Evolutionary conservation across 345 rosid genomes (phyloP).

Genomic region (Populus euphratica): DNA sequence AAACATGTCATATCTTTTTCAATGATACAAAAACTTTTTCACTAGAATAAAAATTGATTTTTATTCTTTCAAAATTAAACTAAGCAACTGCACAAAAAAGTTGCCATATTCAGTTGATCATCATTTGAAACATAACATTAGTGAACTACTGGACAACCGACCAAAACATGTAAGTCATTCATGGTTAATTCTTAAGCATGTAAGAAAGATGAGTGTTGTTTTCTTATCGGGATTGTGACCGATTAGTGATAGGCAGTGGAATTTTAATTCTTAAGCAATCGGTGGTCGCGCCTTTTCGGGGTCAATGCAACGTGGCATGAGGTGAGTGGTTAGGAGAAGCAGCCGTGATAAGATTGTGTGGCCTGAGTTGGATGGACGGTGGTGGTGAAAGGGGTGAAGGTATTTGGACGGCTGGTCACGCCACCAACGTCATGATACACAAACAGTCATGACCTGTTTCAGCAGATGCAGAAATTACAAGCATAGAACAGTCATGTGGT

Average conservation of each 20-base stretch:
- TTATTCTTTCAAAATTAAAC: too few species aligned
- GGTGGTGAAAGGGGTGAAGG: neutral
- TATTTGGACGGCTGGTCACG: slow-evolving; percentile 21
- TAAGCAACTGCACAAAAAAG: too few species aligned
- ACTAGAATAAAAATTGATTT: too few species aligned
- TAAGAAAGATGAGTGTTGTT: neutral
- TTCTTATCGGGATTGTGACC: neutral
- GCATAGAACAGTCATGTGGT: neutral
- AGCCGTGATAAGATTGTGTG: slow-evolving; percentile 12
- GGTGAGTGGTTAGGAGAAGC: slow-evolving; percentile 12
- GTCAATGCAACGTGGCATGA: slow-evolving; percentile 17
- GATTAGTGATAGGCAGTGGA: neutral
- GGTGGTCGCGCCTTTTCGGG: neutral
- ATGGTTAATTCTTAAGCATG: too few species aligned
- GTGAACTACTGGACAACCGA: neutral
- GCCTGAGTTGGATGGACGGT: slow-evolving; percentile 35
- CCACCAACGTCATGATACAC: neutral
- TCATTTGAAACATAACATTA: too few species aligned
- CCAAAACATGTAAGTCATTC: neutral
- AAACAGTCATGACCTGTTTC: neutral
- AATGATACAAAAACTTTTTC: too few species aligned
- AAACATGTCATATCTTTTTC: too few species aligned
- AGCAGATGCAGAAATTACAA: neutral
- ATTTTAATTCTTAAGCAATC: too few species aligned
- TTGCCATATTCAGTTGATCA: too few species aligned